Conservation (phyloP, 2,329 filamentous ascomycete genomes). For the Bisporella sp. region DNA sequence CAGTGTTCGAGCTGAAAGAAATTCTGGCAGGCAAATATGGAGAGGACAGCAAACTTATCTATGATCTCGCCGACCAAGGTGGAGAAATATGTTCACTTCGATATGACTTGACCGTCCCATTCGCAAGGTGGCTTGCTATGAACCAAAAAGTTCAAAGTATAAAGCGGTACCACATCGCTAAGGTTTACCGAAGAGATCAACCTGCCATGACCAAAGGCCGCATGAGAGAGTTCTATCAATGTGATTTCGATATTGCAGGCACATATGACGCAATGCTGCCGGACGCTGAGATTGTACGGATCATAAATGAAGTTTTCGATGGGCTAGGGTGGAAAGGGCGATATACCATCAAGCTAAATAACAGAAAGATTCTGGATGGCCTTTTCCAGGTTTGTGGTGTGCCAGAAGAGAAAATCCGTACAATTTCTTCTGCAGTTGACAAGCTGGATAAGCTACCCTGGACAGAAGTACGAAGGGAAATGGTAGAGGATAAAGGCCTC, state of each 20-base stretch:
- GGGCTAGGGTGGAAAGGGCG: conserved; percentile 62
- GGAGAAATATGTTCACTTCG: conserved; percentile 79
- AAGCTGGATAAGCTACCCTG: conserved; percentile 92
- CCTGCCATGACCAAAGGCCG: conserved; percentile 84
- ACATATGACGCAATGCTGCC: conserved; percentile 85
- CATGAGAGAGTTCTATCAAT: conserved; percentile 96
- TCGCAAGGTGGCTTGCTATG: conserved; percentile 90
- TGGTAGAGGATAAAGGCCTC: conserved; percentile 88
- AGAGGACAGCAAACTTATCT: conserved; percentile 88
- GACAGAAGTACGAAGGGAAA: conserved; percentile 84
- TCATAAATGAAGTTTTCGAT: conserved; percentile 80
- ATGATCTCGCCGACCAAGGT: conserved; percentile 81
- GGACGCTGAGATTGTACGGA: conserved; percentile 81
- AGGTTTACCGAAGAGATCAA: conserved; percentile 79
- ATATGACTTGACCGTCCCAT: conserved; percentile 84
- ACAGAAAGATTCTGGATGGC: conserved; percentile 88
- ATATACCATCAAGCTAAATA: conserved; percentile 83
- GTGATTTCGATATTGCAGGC: conserved; percentile 93
- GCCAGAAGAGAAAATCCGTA: conserved; percentile 75
- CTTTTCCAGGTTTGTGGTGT: conserved; percentile 90
- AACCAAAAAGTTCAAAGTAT: conserved; percentile 71
- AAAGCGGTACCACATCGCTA: conserved; percentile 93
- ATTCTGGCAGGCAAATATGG: conserved; percentile 87
- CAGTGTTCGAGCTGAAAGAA: conserved; percentile 80
- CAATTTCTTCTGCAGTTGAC: conserved; percentile 89